Percentiles rank a stretch among this genome's conserved stretches.
Evolutionary conservation across 345 rosid genomes (phyloP).

Genomic region (Populus tremula): DNA sequence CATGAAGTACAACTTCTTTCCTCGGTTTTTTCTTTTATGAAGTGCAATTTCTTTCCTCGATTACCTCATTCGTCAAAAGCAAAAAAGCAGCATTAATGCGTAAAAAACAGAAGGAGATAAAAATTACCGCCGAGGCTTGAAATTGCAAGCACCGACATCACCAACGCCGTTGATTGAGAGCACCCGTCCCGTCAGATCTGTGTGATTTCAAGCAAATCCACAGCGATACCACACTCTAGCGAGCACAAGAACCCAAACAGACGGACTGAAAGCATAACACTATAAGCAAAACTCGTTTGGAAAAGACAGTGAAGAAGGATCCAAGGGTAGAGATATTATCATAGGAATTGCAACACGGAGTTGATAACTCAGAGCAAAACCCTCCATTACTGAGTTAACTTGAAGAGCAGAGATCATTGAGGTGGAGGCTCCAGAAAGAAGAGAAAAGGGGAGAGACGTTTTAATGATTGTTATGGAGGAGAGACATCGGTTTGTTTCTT

Average conservation of each 20-base stretch:
- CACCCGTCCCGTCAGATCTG: slow-evolving; percentile 45
- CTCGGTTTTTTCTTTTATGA: background rate
- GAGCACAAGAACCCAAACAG: slow-evolving; percentile 17
- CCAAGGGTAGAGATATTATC: slow-evolving; percentile 32
- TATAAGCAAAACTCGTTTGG: slow-evolving; percentile 27
- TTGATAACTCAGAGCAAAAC: slow-evolving; percentile 26
- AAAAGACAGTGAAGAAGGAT: slow-evolving; percentile 37
- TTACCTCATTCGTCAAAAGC: slow-evolving; percentile 4
- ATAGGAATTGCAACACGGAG: slow-evolving; percentile 33
- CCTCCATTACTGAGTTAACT: slow-evolving; percentile 43
- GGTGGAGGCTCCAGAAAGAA: background rate
- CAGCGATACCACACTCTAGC: slow-evolving; percentile 36
- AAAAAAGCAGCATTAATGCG: background rate
- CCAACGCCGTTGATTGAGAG: slow-evolving; percentile 40
- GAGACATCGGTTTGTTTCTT: slow-evolving; percentile 50
- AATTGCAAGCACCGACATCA: slow-evolving; percentile 54
- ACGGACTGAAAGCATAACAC: slow-evolving; percentile 22
- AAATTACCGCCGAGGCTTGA: slow-evolving; percentile 36
- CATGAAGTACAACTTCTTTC: background rate
- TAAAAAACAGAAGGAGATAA: background rate
- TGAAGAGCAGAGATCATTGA: slow-evolving; percentile 17
- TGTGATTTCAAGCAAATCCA: slow-evolving; percentile 31
- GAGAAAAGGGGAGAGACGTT: background rate
- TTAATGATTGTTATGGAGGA: slow-evolving; percentile 40
- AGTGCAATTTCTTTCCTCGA: background rate